Conservation (phyloP, 192 early-diverging fungal species). For the Backusella macrospora region DNA sequence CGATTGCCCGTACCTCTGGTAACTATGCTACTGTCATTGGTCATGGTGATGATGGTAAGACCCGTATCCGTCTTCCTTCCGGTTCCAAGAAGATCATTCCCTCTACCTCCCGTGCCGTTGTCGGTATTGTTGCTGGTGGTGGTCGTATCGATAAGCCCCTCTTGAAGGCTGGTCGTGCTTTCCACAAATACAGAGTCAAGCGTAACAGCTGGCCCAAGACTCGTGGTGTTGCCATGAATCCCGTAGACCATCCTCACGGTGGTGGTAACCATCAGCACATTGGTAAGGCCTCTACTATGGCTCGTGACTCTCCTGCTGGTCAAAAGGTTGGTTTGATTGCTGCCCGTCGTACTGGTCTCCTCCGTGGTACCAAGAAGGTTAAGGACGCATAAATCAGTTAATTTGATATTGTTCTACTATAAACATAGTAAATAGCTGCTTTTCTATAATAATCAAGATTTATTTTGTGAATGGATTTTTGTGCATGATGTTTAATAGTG, state of each 20-base stretch:
- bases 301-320: constrained; percentile 91
- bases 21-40: constrained; percentile 99
- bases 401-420: constrained; percentile 70
- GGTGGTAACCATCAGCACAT: constrained; percentile 99
- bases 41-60: constrained; percentile 96
- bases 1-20: constrained; percentile 94
- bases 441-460: neutral
- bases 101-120: constrained; percentile 88
- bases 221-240: constrained; percentile 99
- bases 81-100: constrained; percentile 97
- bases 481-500: neutral
- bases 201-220: constrained; percentile 99
- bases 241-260: constrained; percentile 89
- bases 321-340: constrained; percentile 85
- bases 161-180: constrained; percentile 99
- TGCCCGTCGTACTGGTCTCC: constrained; percentile 89
- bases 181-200: constrained; percentile 99
- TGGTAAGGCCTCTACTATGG: constrained; percentile 97
- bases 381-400: constrained; percentile 55
- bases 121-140: constrained; percentile 99
- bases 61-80: constrained; percentile 97
- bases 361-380: constrained; percentile 98
- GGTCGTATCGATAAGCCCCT: constrained; percentile 99
- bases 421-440: constrained; percentile 9
- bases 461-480: neutral